These are phyloP conservation scores for Leccinum pachyderme DNA, from an alignment of 1,284 basidiomycete species.

Conservation along the genomic window DNA sequence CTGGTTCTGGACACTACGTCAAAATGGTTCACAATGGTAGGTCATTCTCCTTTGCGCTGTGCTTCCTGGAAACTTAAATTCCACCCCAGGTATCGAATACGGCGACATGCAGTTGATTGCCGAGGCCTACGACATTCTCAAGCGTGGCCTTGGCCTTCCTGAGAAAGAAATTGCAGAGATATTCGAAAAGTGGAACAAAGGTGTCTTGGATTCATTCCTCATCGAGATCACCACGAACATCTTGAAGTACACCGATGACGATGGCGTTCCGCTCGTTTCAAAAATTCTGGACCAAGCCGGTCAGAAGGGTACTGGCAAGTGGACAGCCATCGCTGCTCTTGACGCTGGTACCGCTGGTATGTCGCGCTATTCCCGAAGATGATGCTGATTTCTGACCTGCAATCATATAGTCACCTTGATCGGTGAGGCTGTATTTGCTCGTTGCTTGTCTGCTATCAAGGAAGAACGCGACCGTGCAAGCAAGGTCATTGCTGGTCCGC, in stretches of 20 bases:
- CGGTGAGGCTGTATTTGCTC: slow-evolving; percentile 98
- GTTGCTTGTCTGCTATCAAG: slow-evolving; percentile 97
- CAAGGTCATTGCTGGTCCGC: slow-evolving; percentile 87
- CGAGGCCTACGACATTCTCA: slow-evolving; percentile 98
- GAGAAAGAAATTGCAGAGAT: slow-evolving; percentile 89
- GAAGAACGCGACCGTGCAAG: slow-evolving; percentile 94
- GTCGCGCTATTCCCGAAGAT: slow-evolving; percentile 24
- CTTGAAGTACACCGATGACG: slow-evolving; percentile 94
- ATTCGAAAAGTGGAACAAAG: slow-evolving; percentile 95
- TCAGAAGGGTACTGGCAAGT: slow-evolving; percentile 99
- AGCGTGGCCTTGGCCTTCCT: slow-evolving; percentile 85
- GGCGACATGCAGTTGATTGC: slow-evolving; percentile 99
- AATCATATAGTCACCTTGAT: slow-evolving; percentile 84
- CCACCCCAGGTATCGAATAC: slow-evolving; percentile 85
- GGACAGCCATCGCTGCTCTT: slow-evolving; percentile 98
- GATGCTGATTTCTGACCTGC: slow-evolving; percentile 5
- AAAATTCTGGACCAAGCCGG: slow-evolving; percentile 97
- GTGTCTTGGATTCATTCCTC: slow-evolving; percentile 98
- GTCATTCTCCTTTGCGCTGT: slow-evolving; percentile 16
- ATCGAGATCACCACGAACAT: slow-evolving; percentile 98
- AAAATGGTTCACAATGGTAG: slow-evolving; percentile 99
- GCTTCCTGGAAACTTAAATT: slow-evolving; percentile 11
- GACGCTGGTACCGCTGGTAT: slow-evolving; percentile 89
- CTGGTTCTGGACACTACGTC: slow-evolving; percentile 92
- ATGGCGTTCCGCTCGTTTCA: slow-evolving; percentile 85